Percentiles rank a stretch among this genome's conserved stretches.
Conservation (phyloP, 257 asterid genomes). For the Fraxinus pennsylvanica region DNA sequence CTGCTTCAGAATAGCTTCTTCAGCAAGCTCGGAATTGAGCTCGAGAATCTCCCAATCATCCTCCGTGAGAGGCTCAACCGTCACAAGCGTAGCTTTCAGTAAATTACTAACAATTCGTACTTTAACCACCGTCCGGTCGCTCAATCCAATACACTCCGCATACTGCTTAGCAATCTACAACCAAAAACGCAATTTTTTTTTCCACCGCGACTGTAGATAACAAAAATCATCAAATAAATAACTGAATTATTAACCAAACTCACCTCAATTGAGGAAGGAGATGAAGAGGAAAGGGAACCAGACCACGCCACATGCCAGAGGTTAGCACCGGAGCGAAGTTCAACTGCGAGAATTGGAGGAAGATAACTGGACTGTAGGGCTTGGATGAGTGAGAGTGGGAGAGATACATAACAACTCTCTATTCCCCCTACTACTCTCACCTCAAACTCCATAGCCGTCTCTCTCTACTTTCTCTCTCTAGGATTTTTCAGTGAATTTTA, state of each 20-base stretch:
- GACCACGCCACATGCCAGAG: conserved; percentile 90
- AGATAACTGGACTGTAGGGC: conserved; percentile 79
- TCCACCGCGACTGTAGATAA: neutral
- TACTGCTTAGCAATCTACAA: conserved; percentile 73
- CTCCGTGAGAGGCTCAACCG: conserved; percentile 90
- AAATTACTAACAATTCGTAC: conserved; percentile 67
- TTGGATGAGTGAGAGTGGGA: conserved; percentile 77
- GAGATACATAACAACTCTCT: conserved; percentile 78
- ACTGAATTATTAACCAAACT: neutral
- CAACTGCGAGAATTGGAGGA: conserved; percentile 83
- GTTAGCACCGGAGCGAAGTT: conserved; percentile 56
- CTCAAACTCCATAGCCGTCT: conserved; percentile 74
- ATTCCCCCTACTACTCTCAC: conserved; percentile 73
- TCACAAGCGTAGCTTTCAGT: conserved; percentile 77
- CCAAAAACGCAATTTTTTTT: neutral
- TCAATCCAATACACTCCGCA: conserved; percentile 90
- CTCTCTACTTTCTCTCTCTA: neutral
- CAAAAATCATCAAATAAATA: neutral
- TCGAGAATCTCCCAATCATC: conserved; percentile 99
- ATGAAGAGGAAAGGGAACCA: conserved; percentile 78
- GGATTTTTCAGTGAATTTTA: neutral
- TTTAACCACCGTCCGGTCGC: conserved; percentile 60
- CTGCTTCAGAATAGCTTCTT: conserved; percentile 81
- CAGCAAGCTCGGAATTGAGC: conserved; percentile 93
- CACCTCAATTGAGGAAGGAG: conserved; percentile 80